Evolutionary conservation across 2,329 filamentous ascomycete genomes (phyloP), one percentile per base, ranked within the genome.

Genomic region (Cladosporium sp.): DNA sequence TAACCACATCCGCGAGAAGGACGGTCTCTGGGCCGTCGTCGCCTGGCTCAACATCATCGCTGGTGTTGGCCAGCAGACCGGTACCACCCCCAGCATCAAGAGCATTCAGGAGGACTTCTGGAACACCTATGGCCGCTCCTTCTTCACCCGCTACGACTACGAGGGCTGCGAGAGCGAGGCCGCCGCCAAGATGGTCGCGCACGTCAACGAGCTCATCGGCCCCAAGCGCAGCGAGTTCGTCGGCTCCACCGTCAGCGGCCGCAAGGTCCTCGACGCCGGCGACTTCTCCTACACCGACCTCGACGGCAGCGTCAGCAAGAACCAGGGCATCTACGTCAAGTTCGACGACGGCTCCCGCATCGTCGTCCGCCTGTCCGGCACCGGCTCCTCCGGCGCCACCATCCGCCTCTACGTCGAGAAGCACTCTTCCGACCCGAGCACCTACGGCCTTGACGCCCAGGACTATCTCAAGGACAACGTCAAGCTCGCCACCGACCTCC

Each of bases 41-140:
- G 93, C 93, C 27, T 99, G 93, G 93, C 77, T 99, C 64, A 99
- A 99, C 79, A 96, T 99, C 71, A 95, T 99, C 64, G 93, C 93
- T 55, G 92, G 89, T 59, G 84, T 97, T 42, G 91, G 91, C 58
- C 84, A 93, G 68, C 80, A 89, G 69, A 86, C 88, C 17, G 83
- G 78, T 53, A 84, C 88, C 60, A 89, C 86, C 3, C 91, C 92
- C 44, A 95, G 88, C 74, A 97, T 99, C 73, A 88, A 88, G 66
- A 86, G 91, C 71, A 96, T 99, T 69, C 93, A 99, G 75, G 84
- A 89, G 64, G 89, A 96, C 68, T 97, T 99, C 82, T 99, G 93
- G 93, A 81, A 82, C 64, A 88, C 83, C 51, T 99, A 99, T 70
- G 93, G 93, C 64, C 90, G 93, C 53, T 96, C 91, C 27, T 99